A percentile compares a stretch with the other conserved stretches of the same genome.
These are phyloP conservation scores for Clarireedia sp. DNA, from an alignment of 2,329 filamentous ascomycete genomes.

Conservation along the genomic window DNA sequence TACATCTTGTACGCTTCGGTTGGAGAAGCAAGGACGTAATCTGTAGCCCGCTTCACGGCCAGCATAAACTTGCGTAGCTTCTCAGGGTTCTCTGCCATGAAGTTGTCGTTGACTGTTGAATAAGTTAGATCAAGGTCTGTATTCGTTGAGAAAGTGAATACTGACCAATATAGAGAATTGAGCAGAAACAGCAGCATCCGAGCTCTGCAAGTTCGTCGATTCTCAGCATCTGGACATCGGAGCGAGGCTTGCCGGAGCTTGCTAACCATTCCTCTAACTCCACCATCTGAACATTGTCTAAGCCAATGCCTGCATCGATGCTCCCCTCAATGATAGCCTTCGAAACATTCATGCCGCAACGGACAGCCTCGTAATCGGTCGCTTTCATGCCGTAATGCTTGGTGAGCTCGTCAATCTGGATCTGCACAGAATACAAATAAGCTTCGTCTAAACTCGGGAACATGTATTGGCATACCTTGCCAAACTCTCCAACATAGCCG, in stretches of 20 bases:
- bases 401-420: constrained; percentile 75
- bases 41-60: constrained; percentile 67
- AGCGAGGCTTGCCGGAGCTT: constrained; percentile 50
- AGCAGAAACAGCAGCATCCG: constrained; percentile 79
- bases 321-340: constrained; percentile 65
- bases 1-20: constrained; percentile 59
- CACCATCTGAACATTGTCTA: constrained; percentile 79
- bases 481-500: constrained; percentile 74
- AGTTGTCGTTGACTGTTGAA: constrained; percentile 49
- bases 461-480: constrained; percentile 40
- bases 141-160: background rate
- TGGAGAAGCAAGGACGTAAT: constrained; percentile 59
- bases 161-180: constrained; percentile 65
- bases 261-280: constrained; percentile 71
- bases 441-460: background rate
- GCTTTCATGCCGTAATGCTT: constrained; percentile 69
- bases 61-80: constrained; percentile 61
- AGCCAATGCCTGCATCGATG: constrained; percentile 68
- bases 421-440: constrained; percentile 35
- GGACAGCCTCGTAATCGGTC: constrained; percentile 65
- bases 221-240: constrained; percentile 70
- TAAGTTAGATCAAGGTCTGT: no score
- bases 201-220: constrained; percentile 74
- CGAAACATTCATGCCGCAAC: constrained; percentile 75
- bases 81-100: constrained; percentile 57